Evolutionary conservation across 352 stramenopile genomes (phyloP).

Genomic region (Phytophthora meadii): DNA sequence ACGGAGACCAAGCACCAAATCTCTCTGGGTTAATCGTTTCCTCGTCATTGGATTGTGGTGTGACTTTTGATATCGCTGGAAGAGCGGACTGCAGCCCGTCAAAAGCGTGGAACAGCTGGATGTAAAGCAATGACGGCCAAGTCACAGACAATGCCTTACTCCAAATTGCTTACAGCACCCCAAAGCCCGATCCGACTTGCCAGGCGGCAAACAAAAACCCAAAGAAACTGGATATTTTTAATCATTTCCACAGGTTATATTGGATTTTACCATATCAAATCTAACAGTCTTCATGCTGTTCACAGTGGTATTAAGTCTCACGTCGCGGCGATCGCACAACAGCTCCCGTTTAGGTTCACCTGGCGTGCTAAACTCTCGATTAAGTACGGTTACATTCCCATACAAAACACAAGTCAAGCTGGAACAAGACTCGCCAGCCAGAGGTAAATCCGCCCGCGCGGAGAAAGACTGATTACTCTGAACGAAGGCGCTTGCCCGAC

Average conservation of each 20-base stretch:
- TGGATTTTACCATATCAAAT: neutral
- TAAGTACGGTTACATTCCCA: slow-evolving; percentile 19
- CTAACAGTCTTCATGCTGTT: neutral
- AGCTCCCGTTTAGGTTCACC: slow-evolving; percentile 22
- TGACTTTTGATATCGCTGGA: slow-evolving; percentile 21
- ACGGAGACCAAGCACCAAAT: slow-evolving; percentile 8
- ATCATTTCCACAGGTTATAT: slow-evolving; percentile 12
- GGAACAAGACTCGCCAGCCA: slow-evolving; percentile 30
- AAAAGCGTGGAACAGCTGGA: slow-evolving; percentile 31
- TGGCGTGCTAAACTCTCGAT: slow-evolving; percentile 24
- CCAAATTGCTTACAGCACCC: neutral
- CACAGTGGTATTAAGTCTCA: slow-evolving; percentile 13
- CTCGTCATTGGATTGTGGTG: slow-evolving; percentile 14
- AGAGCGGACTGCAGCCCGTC: slow-evolving; percentile 18
- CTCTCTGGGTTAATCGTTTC: slow-evolving; percentile 16
- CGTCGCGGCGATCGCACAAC: slow-evolving; percentile 33
- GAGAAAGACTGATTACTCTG: slow-evolving; percentile 36
- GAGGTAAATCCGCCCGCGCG: slow-evolving; percentile 33
- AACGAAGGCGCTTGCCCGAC: slow-evolving; percentile 2
- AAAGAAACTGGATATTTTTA: slow-evolving; percentile 31
- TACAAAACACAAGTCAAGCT: slow-evolving; percentile 33
- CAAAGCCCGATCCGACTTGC: neutral
- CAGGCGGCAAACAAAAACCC: slow-evolving; percentile 4
- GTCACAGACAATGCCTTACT: slow-evolving; percentile 6
- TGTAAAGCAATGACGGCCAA: slow-evolving; percentile 8